phyloP scores from a whole-genome alignment of 805 yeast species.

The Ogataea nitratoaversa region DNA sequence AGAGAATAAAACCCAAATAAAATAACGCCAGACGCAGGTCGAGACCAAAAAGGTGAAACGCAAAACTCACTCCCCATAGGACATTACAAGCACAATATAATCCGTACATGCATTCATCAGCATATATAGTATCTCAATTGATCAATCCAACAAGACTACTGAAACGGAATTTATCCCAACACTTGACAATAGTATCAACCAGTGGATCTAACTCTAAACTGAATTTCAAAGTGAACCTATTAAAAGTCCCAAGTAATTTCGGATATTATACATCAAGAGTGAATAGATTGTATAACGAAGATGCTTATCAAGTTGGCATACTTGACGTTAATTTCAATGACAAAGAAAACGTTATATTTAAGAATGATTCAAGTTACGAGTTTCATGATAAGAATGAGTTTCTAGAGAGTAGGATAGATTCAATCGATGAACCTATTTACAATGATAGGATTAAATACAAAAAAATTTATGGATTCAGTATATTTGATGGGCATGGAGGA shows the following conservation, averaged over 20 bases:
- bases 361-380: constrained; percentile 1
- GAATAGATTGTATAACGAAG: constrained; percentile 78
- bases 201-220: constrained; percentile 18
- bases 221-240: constrained; percentile 48
- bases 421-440: constrained; percentile 16
- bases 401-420: constrained; percentile 14
- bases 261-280: constrained; percentile 81
- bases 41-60: too few species aligned
- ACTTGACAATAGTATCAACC: constrained; percentile 22
- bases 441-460: constrained; percentile 6
- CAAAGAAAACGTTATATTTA: background rate
- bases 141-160: background rate
- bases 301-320: constrained; percentile 59
- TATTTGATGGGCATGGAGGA: constrained; percentile 97
- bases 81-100: too few species aligned
- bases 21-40: too few species aligned
- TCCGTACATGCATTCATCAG: too few species aligned
- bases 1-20: too few species aligned
- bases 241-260: constrained; percentile 64
- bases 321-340: constrained; percentile 23
- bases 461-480: constrained; percentile 60
- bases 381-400: constrained; percentile 1
- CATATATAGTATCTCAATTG: background rate
- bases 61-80: too few species aligned
- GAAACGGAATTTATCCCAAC: constrained; percentile 24